Percentiles rank a stretch among this genome's conserved stretches.
Conservation (phyloP, 2,329 filamentous ascomycete species). For the Cladosporium velox region DNA sequence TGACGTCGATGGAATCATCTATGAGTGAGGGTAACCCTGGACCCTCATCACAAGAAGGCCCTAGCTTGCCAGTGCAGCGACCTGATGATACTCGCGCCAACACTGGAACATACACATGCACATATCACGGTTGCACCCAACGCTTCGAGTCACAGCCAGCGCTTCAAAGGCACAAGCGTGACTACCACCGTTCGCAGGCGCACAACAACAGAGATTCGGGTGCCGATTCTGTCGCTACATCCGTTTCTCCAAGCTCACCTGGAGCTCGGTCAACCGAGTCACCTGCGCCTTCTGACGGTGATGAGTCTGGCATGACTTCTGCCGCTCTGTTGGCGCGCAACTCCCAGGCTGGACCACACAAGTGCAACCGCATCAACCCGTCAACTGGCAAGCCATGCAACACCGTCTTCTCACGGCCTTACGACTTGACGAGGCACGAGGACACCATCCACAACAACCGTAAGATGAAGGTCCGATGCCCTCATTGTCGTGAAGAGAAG, state of each 20-base stretch:
- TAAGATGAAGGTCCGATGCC: slow-evolving; percentile 92
- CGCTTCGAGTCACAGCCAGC: slow-evolving; percentile 86
- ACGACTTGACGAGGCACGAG: slow-evolving; percentile 94
- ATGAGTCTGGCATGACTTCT: slow-evolving; percentile 51
- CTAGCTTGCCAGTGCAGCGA: slow-evolving; percentile 43
- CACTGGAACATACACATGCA: slow-evolving; percentile 91
- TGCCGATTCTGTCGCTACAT: slow-evolving; percentile 39
- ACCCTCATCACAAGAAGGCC: slow-evolving; percentile 45
- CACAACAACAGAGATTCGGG: slow-evolving; percentile 31
- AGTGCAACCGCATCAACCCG: slow-evolving; percentile 89
- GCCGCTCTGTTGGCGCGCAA: slow-evolving; percentile 64
- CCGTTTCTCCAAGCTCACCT: slow-evolving; percentile 29
- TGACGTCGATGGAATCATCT: slow-evolving; percentile 64
- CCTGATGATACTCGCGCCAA: slow-evolving; percentile 70
- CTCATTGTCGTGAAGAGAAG: slow-evolving; percentile 93
- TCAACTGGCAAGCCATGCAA: slow-evolving; percentile 94
- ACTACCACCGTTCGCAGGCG: slow-evolving; percentile 74
- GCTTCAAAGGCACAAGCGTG: slow-evolving; percentile 93
- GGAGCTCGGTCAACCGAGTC: slow-evolving; percentile 32
- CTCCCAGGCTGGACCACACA: slow-evolving; percentile 89
- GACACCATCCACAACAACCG: slow-evolving; percentile 95
- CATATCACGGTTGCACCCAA: slow-evolving; percentile 84
- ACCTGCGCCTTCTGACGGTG: slow-evolving; percentile 28
- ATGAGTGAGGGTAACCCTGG: slow-evolving; percentile 55
- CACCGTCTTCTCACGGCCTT: slow-evolving; percentile 90